These are phyloP conservation scores for Neurospora sp. DNA, from an alignment of 495 filamentous ascomycete species.

Conservation along the genomic window DNA sequence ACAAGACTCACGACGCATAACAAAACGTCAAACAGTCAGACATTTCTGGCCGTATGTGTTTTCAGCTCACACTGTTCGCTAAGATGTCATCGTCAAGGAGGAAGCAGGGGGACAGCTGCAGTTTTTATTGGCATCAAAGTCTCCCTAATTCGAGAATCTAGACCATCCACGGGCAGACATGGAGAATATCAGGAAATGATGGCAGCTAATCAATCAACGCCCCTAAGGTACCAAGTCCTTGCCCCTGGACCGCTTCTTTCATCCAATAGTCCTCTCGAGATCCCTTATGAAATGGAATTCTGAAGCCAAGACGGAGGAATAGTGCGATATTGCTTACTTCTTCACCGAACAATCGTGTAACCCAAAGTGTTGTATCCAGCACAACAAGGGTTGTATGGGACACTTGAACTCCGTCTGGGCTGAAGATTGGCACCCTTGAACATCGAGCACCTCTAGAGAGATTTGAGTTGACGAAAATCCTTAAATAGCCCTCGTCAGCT, in stretches of 20 bases:
- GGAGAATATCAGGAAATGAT: too few species aligned
- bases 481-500: background rate
- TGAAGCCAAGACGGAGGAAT: background rate
- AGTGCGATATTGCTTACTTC: background rate
- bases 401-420: background rate
- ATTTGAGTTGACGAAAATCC: background rate
- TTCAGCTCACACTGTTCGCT: background rate
- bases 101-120: background rate
- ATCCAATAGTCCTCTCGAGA: background rate
- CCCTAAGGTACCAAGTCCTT: too few species aligned
- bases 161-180: background rate
- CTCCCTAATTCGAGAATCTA: background rate
- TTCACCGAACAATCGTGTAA: background rate
- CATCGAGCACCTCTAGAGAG: background rate
- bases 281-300: background rate
- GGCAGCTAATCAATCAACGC: too few species aligned
- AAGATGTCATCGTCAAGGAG: background rate
- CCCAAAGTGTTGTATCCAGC: background rate
- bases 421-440: background rate
- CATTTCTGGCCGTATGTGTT: background rate
- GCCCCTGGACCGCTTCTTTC: background rate
- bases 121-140: background rate
- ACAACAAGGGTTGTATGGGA: background rate
- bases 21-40: background rate
- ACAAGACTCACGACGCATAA: background rate